Evolutionary conservation across 345 rosid genomes (phyloP).

Genomic region (Citrus australasica): DNA sequence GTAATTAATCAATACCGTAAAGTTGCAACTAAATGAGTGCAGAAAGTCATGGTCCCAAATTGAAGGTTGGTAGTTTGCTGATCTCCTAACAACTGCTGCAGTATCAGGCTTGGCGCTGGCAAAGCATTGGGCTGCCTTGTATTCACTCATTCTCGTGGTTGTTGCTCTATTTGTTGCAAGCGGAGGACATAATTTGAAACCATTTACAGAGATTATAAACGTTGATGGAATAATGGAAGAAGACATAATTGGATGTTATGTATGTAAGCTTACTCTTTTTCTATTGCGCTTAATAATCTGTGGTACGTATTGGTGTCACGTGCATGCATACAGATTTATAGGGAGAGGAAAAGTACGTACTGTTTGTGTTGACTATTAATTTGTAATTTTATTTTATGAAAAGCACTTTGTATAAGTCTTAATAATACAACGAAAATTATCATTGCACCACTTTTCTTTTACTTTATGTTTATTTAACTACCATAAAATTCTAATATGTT

Average conservation of each 20-base stretch:
- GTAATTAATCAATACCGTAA: background rate
- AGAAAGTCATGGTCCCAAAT: constrained; percentile 7
- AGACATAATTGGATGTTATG: background rate
- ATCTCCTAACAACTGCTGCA: background rate
- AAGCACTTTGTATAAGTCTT: too few species aligned
- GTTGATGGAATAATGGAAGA: background rate
- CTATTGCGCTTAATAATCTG: too few species aligned
- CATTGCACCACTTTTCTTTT: too few species aligned
- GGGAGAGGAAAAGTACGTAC: too few species aligned
- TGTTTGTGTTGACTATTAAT: too few species aligned
- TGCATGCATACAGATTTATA: too few species aligned
- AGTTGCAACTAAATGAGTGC: background rate
- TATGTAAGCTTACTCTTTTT: too few species aligned
- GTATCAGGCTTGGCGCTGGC: background rate
- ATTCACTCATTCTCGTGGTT: background rate
- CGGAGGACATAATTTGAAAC: background rate
- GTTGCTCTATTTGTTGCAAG: background rate
- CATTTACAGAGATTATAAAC: background rate
- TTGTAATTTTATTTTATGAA: too few species aligned
- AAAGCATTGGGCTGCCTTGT: background rate
- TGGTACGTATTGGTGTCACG: too few species aligned
- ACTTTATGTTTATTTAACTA: too few species aligned
- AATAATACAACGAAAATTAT: too few species aligned
- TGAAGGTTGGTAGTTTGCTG: background rate
- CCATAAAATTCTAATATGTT: too few species aligned